Base-by-base conservation (phyloP, 768 basidiomycete species). In the Phaeolepiota aurea region DNA sequence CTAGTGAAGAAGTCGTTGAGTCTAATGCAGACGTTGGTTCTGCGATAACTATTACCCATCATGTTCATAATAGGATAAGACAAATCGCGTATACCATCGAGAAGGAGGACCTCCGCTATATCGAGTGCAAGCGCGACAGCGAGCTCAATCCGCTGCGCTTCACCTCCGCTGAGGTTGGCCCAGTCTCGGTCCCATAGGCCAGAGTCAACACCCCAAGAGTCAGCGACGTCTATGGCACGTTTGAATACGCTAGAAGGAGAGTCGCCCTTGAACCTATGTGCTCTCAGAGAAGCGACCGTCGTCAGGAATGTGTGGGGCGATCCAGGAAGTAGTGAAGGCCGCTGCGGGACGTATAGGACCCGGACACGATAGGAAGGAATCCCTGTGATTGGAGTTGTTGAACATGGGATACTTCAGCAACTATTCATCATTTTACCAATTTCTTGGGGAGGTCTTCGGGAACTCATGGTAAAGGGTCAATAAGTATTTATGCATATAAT, bases 21-120 rank as follows among this genome's bases (percentile, higher is more conserved):
- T 94, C 91, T 41, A 94, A 67, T 0, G 91, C 91, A 5, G 87
- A 90, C 0, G 91, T 93, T 1, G 91, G 91, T 58, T 94, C 91
- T 93, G 47, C 4, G 32, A 19, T 5, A 19, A 11, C 5, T 34
- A 31, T 39, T 20, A 4, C 32, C 39, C 16, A 34, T 16, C 20
- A 10, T n/a, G 20, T 39, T 4, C 30, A 40, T 10, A 12, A 31
- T n/a, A 21, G 21, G 13, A 25, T 25, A 44, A 22, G 21, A 28
- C 14, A 9, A 35, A 37, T 13, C 35, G 28, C 40, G 20, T 74
- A 36, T 31, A 87, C 90, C 91, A 54, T 86, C 91, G 31, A 82
- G 67, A 38, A 93, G 66, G 12, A 94, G 60, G 0, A 93, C 66
- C 52, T 92, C 87, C 0, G 88, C 87, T 0, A 78, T 77, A 35